Percentiles rank a stretch among this genome's conserved stretches.
Conservation (phyloP, 2,329 filamentous ascomycete species). For the Plenodomus tracheiphilus region DNA sequence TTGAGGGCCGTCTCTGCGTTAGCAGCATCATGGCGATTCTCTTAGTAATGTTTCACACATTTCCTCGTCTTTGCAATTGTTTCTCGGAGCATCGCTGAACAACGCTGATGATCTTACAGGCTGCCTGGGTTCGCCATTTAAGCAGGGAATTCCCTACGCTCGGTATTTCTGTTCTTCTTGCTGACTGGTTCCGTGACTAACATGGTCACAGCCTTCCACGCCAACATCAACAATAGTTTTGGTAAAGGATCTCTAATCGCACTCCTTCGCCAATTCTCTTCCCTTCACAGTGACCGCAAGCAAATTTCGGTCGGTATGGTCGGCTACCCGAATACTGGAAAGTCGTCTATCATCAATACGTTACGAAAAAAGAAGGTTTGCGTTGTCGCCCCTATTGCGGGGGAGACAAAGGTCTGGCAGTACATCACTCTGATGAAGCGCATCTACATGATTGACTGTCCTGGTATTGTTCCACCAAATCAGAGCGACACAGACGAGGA, state of each 20-base stretch:
- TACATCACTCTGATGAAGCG: constrained; percentile 95
- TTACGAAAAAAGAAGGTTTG: constrained; percentile 92
- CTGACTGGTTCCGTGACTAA: constrained; percentile 4
- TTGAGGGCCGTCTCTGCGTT: constrained; percentile 80
- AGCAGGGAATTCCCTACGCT: constrained; percentile 92
- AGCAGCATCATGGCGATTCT: constrained; percentile 73
- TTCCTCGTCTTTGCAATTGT: constrained; percentile 24
- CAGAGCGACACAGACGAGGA: constrained; percentile 82
- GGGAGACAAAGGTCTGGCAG: constrained; percentile 97
- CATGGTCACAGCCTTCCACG: constrained; percentile 72
- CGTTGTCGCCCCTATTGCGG: constrained; percentile 90
- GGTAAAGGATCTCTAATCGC: constrained; percentile 94
- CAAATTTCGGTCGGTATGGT: constrained; percentile 93
- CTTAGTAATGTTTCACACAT: constrained; percentile 99
- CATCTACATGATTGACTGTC: constrained; percentile 94
- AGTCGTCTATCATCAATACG: constrained; percentile 97
- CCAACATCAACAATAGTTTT: constrained; percentile 92
- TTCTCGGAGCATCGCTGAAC: constrained; percentile 18
- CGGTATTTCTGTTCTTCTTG: constrained; percentile 10
- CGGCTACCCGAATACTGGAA: constrained; percentile 90
- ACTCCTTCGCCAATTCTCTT: constrained; percentile 88
- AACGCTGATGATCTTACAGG: constrained; percentile 58
- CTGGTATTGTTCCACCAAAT: constrained; percentile 91
- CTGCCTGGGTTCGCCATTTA: constrained; percentile 85
- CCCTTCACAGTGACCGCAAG: constrained; percentile 85